Conservation (phyloP, 2,329 filamentous ascomycete species). For the Eutypella sp. region DNA sequence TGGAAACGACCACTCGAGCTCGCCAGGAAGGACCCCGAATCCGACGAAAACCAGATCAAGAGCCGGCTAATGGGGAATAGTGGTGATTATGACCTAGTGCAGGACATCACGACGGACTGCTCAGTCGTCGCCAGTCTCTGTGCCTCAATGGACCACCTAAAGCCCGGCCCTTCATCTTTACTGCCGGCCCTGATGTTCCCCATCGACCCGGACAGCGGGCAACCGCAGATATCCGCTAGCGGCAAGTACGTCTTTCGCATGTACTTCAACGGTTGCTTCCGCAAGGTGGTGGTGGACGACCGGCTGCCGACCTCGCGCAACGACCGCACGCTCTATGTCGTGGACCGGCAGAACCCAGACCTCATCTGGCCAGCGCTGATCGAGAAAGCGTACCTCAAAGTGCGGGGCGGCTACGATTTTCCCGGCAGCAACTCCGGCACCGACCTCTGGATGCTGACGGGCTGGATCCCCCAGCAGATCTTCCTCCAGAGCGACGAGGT, state of each 20-base stretch:
- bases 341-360: slow-evolving; percentile 76
- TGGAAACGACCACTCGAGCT: slow-evolving; percentile 78
- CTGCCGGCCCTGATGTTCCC: slow-evolving; percentile 72
- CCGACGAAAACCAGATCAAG: slow-evolving; percentile 1
- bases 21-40: slow-evolving; percentile 34
- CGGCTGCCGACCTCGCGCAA: slow-evolving; percentile 74
- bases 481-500: slow-evolving; percentile 85
- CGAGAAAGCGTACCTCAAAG: slow-evolving; percentile 95
- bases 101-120: slow-evolving; percentile 93
- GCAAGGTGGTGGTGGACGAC: slow-evolving; percentile 85
- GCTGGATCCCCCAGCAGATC: slow-evolving; percentile 95
- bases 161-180: slow-evolving; percentile 64
- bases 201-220: slow-evolving; percentile 53
- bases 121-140: slow-evolving; percentile 95
- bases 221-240: slow-evolving; percentile 63
- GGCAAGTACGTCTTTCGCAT: slow-evolving; percentile 91
- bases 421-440: slow-evolving; percentile 96
- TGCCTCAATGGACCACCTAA: slow-evolving; percentile 66
- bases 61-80: slow-evolving; percentile 30
- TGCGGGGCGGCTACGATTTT: slow-evolving; percentile 94
- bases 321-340: slow-evolving; percentile 74
- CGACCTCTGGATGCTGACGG: slow-evolving; percentile 85
- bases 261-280: slow-evolving; percentile 91
- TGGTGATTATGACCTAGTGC: slow-evolving; percentile 73
- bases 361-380: slow-evolving; percentile 87